Conservation (phyloP, 179 eudicot species). For the Beta corolliflora region DNA sequence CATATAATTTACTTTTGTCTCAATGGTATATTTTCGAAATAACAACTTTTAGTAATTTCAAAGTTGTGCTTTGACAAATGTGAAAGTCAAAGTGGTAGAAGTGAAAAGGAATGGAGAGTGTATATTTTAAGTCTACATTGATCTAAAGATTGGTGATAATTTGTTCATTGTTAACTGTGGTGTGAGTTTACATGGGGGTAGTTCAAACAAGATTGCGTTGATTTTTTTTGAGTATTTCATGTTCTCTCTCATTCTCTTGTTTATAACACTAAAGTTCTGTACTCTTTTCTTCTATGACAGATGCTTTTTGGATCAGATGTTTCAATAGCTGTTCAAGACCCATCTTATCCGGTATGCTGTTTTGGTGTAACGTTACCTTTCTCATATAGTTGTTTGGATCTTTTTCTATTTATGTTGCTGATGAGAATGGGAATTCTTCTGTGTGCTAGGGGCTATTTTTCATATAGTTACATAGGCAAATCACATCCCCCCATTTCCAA, state of each 20-base stretch:
- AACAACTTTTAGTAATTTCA: no score
- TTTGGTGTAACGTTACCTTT: slow-evolving; percentile 1
- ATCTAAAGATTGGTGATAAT: no score
- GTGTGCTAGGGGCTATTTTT: not conserved
- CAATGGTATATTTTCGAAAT: no score
- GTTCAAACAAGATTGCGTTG: not conserved
- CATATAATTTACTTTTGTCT: no score
- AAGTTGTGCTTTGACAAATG: no score
- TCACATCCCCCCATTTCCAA: not conserved
- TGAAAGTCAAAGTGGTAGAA: no score
- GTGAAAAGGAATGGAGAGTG: no score
- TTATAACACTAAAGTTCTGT: not conserved
- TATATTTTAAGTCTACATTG: no score
- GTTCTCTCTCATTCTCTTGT: slow-evolving; percentile 8
- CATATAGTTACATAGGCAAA: not conserved
- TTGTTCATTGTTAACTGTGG: no score
- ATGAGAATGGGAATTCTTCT: not conserved
- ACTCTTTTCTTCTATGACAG: slow-evolving; percentile 35
- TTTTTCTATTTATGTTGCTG: not conserved
- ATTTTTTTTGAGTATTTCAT: not conserved
- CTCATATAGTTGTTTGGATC: not conserved
- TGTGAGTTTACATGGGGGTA: not conserved
- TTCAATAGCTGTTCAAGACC: slow-evolving; percentile 95
- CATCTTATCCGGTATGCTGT: slow-evolving; percentile 81
- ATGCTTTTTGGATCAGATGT: slow-evolving; percentile 89